A percentile compares a stretch with the other conserved stretches of the same genome.
phyloP scores from a whole-genome alignment of 1,284 basidiomycete genomes.

The Puccinia coronata region DNA sequence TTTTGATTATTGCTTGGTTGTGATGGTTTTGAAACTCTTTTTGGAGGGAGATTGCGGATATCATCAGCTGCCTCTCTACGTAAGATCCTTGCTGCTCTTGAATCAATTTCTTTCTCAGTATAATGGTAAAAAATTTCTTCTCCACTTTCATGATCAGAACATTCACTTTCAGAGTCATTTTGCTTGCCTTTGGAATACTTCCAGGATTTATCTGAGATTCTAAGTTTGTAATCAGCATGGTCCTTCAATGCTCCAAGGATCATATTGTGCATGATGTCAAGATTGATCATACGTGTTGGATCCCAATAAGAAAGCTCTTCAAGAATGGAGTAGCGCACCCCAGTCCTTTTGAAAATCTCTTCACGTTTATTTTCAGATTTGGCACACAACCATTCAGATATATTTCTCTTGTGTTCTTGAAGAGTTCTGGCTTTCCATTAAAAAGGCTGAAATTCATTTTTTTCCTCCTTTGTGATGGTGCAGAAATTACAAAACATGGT shows the following conservation, averaged over 20 bases:
- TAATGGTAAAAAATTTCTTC: slow-evolving; percentile 20
- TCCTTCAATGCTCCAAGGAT: slow-evolving; percentile 23
- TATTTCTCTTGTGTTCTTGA: neutral
- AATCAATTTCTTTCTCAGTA: too few relatives aligned
- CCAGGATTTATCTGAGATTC: slow-evolving; percentile 1
- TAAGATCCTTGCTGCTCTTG: too few relatives aligned
- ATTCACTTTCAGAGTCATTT: neutral
- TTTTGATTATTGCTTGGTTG: neutral
- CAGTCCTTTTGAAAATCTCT: slow-evolving; percentile 3
- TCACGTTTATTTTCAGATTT: neutral
- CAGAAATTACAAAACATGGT: slow-evolving; percentile 27
- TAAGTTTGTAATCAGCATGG: neutral
- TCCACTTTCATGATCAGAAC: neutral
- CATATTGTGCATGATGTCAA: slow-evolving; percentile 22
- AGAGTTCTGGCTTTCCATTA: neutral
- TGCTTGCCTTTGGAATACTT: neutral
- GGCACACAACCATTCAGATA: neutral
- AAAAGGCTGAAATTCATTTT: neutral
- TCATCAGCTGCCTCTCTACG: too few relatives aligned
- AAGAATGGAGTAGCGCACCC: slow-evolving; percentile 10
- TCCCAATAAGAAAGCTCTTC: slow-evolving; percentile 32
- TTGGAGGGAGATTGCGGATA: too few relatives aligned
- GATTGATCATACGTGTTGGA: slow-evolving; percentile 21
- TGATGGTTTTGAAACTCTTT: too few relatives aligned
- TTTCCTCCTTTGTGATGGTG: slow-evolving; percentile 4